Base-by-base conservation (phyloP, 768 basidiomycete species). In the Pleurotus giganteus region DNA sequence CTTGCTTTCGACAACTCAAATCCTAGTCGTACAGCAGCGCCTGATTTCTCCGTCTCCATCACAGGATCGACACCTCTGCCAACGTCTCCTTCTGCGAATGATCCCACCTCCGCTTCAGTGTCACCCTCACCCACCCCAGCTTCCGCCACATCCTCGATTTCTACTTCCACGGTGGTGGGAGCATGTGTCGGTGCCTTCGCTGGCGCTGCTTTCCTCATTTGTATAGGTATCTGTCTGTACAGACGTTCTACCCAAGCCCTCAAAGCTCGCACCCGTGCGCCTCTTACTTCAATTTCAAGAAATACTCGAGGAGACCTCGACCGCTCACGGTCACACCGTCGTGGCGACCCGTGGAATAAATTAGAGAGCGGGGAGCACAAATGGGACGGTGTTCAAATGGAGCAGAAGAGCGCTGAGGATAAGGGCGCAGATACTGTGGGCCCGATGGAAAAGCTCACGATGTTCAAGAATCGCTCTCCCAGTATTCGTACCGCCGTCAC, bases 171-270 rank as follows among this genome's bases (percentile, higher is more conserved):
- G 4, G 85, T 87, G 29, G 72, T 89, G 29, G 87, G 79, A 3
- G 77, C 78, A 19, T 89, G 87, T 58, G 70, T 86, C 1, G 86
- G 79, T 3, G 82, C 84, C 23, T 76, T 88, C 60, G 78, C 78
- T 34, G 79, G 84, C 42, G 73, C 77, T 27, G 62, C 76, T 28
- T 66, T 79, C 19, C 66, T 88, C 45, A 73, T 81, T 37, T 60
- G 83, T 8, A 68, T 86, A 50, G 80, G 70, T 37, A 54, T 86
- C 39, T 81, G 78, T 71, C 75, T 82, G 54, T 84, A 82, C 67
- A 75, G 70, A 45, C 80, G 82, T 19, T 79, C 78, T 52, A 68
- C 72, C 19, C 69, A 65, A 47, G 74, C 73, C 7, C 73, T 77
- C 42, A 73, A 76, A 56, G 55, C 65, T 43, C 62, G 59, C 32